These are phyloP conservation scores for Podaxis pistillaris DNA, from an alignment of 768 basidiomycete genomes.

Conservation along the genomic window DNA sequence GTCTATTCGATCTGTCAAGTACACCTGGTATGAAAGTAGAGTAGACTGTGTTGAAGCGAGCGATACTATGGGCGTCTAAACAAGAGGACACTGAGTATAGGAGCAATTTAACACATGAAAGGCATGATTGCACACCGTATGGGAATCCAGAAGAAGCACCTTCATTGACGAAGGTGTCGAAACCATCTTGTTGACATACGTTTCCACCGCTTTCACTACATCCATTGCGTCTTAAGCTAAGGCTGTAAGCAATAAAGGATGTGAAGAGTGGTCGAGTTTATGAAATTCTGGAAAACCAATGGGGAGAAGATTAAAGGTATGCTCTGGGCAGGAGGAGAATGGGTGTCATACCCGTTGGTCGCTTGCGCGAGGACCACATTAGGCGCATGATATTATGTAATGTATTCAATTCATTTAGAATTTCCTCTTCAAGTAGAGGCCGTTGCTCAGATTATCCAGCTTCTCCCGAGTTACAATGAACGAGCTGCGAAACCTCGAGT, in stretches of 20 bases:
- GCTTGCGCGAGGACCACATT: no score
- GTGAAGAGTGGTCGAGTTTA: neutral
- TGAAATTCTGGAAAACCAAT: neutral
- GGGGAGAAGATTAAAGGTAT: neutral
- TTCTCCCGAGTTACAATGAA: neutral
- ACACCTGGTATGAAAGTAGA: constrained; percentile 92
- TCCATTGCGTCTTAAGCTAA: constrained; percentile 60
- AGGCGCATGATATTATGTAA: neutral
- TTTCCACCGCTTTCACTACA: constrained; percentile 91
- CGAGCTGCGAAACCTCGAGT: neutral
- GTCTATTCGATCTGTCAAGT: constrained; percentile 97
- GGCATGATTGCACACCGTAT: constrained; percentile 63
- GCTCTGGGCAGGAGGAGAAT: neutral
- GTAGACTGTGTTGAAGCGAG: constrained; percentile 92
- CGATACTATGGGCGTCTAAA: constrained; percentile 91
- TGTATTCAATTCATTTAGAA: neutral
- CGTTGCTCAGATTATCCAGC: neutral
- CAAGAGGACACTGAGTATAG: constrained; percentile 9
- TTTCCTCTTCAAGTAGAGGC: neutral
- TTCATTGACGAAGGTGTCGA: constrained; percentile 89
- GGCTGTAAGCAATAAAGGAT: neutral
- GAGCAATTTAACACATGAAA: constrained; percentile 1
- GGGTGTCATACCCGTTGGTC: neutral
- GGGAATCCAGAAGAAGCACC: constrained; percentile 89
- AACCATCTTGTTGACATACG: constrained; percentile 88